phyloP scores from a whole-genome alignment of 164 flowering plant species.

The Macadamia integrifolia region DNA sequence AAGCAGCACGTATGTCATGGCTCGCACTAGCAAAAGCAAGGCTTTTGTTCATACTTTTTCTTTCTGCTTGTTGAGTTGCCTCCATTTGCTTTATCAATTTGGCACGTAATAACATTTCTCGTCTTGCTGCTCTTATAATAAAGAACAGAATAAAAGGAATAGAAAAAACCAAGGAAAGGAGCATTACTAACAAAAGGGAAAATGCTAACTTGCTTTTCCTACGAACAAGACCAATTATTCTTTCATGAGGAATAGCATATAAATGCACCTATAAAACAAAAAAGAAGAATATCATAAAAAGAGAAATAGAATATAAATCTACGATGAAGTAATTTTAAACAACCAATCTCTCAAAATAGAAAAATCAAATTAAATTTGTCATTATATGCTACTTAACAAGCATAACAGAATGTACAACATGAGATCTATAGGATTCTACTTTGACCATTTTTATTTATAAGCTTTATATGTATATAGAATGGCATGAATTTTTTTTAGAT shows the following conservation, averaged over 20 bases:
- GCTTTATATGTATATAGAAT: no score
- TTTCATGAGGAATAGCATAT: constrained; percentile 28
- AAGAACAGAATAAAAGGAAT: constrained; percentile 22
- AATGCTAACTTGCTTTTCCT: constrained; percentile 14
- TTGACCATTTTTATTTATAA: no score
- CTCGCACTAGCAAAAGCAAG: constrained; percentile 66
- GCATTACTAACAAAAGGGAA: constrained; percentile 23
- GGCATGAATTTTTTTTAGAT: no score
- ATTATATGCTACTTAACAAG: no score
- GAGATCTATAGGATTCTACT: no score
- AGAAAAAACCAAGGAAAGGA: constrained; percentile 19
- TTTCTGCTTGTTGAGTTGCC: constrained; percentile 78
- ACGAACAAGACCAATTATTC: constrained; percentile 19
- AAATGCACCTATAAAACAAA: constrained; percentile 33
- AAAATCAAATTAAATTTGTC: no score
- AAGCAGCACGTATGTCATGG: constrained; percentile 71
- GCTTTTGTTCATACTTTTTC: constrained; percentile 72
- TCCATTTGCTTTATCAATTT: constrained; percentile 67
- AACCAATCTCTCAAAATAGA: no score
- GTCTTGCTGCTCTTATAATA: constrained; percentile 25
- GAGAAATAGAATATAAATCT: no score
- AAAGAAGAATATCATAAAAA: neutral
- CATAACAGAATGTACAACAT: no score
- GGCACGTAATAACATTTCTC: constrained; percentile 40
- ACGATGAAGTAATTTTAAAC: no score